Evolutionary conservation across 2,329 filamentous ascomycete species (phyloP).

Genomic region (Tolypocladium album): DNA sequence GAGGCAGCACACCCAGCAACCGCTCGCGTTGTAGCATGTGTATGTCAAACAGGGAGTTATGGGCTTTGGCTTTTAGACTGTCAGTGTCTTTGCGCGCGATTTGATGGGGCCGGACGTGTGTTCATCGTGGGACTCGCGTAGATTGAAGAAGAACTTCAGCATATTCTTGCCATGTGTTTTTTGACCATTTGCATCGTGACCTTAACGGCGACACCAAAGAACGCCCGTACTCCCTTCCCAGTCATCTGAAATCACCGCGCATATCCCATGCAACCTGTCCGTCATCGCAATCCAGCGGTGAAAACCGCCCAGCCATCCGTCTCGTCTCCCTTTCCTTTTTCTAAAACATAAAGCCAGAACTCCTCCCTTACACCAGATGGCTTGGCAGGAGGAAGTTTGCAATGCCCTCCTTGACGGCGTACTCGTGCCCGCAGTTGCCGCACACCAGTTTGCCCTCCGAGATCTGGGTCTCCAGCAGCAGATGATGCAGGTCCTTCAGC

Average conservation of each 20-base stretch:
- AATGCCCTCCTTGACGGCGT: constrained; percentile 89
- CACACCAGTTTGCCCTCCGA: constrained; percentile 83
- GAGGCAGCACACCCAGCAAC: not conserved
- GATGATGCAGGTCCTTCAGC: constrained; percentile 65
- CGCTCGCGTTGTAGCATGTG: constrained; percentile 5
- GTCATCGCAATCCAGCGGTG: not conserved
- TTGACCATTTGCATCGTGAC: not conserved
- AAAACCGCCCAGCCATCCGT: not conserved
- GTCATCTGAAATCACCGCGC: not conserved
- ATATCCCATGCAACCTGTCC: not conserved
- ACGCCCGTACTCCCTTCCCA: not conserved
- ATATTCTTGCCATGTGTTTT: not conserved
- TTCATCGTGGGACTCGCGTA: not conserved
- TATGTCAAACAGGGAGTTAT: constrained; percentile 8
- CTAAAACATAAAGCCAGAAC: not conserved
- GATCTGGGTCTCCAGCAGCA: constrained; percentile 85
- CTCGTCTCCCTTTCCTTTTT: not conserved
- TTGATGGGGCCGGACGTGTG: not conserved
- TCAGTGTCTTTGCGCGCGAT: not conserved
- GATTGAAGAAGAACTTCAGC: not conserved
- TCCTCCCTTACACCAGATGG: constrained; percentile 57
- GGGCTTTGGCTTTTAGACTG: constrained; percentile 1
- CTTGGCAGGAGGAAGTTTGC: constrained; percentile 91
- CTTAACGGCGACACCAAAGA: not conserved
- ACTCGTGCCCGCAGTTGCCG: constrained; percentile 86